phyloP scores from a whole-genome alignment of 2,329 filamentous ascomycete genomes.

The Neurospora sp. region DNA sequence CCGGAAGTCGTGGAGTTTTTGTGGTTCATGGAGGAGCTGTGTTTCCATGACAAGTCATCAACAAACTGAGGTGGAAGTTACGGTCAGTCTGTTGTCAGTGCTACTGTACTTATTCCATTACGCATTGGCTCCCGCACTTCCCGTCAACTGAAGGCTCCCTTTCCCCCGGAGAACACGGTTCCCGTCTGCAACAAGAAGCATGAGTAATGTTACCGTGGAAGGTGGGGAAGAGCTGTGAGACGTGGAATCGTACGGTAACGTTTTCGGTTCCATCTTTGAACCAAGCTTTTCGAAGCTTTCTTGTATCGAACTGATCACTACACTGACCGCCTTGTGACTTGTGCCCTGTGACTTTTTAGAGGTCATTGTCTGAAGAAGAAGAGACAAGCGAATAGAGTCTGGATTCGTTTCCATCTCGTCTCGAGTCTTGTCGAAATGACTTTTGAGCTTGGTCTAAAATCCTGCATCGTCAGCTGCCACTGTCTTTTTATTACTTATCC shows the following conservation, averaged over 20 bases:
- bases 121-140: neutral
- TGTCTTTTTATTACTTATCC: neutral
- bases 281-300: neutral
- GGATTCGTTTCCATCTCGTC: neutral
- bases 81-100: neutral
- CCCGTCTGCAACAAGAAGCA: neutral
- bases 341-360: neutral
- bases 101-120: neutral
- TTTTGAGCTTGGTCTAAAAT: neutral
- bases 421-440: neutral
- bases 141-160: neutral
- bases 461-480: neutral
- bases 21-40: neutral
- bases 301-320: neutral
- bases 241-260: neutral
- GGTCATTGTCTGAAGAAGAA: neutral
- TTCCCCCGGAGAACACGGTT: neutral
- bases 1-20: neutral
- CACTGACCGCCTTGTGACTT: neutral
- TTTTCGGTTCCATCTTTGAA: neutral
- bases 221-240: neutral
- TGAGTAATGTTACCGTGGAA: neutral
- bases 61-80: neutral
- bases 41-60: neutral
- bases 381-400: neutral